Conservation (phyloP, 2,329 filamentous ascomycete species). For the Cryphonectria naterciae region DNA sequence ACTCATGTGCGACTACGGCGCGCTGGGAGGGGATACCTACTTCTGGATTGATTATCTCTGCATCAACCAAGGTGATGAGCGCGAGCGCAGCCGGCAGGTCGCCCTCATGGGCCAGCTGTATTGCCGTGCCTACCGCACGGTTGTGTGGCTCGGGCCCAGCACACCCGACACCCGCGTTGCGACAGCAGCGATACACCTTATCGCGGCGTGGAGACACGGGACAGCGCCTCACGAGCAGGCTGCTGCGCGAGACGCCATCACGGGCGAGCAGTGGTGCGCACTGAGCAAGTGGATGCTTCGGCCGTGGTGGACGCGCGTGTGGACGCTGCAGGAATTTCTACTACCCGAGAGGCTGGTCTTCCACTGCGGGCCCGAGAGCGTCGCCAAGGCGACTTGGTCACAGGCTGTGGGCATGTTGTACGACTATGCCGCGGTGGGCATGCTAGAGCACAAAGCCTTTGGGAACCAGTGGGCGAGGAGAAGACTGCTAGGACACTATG, state of each 20-base stretch:
- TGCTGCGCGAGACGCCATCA: background rate
- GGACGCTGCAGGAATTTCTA: slow-evolving; percentile 20
- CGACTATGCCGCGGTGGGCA: background rate
- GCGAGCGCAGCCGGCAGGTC: background rate
- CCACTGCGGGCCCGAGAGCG: slow-evolving; percentile 11
- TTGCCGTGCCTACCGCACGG: background rate
- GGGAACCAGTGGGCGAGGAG: slow-evolving; percentile 16
- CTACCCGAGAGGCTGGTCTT: slow-evolving; percentile 3
- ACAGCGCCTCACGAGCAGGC: background rate
- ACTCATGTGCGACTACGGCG: slow-evolving; percentile 1
- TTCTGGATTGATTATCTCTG: slow-evolving; percentile 19
- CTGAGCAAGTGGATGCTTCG: slow-evolving; percentile 7
- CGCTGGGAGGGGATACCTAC: background rate
- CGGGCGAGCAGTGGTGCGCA: slow-evolving; percentile 6
- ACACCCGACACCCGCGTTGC: background rate
- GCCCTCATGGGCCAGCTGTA: slow-evolving; percentile 12
- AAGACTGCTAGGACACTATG: slow-evolving; percentile 2
- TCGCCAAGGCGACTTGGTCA: background rate
- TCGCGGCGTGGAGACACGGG: background rate
- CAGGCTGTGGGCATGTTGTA: slow-evolving; percentile 4
- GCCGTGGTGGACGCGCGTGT: slow-evolving; percentile 17
- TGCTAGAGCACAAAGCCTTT: slow-evolving; percentile 3
- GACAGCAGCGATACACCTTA: background rate
- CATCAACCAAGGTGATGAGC: slow-evolving; percentile 2
- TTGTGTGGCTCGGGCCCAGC: slow-evolving; percentile 8